These are phyloP conservation scores for Chlorella vulgaris DNA, from an alignment of 139 green algal species.

Conservation along the genomic window DNA sequence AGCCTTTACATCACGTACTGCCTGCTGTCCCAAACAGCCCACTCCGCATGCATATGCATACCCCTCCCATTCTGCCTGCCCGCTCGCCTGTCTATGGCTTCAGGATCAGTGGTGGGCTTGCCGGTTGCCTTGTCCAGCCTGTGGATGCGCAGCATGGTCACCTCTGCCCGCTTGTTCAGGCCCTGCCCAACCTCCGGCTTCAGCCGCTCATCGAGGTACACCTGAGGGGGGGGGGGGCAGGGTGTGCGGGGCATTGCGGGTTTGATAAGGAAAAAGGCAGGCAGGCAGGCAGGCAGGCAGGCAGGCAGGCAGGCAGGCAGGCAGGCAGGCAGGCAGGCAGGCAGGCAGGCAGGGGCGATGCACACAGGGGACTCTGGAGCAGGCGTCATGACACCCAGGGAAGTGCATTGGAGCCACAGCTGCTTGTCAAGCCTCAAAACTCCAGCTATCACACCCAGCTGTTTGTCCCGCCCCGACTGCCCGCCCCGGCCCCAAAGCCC, in stretches of 20 bases:
- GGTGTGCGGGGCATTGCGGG: not conserved
- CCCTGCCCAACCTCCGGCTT: constrained; percentile 84
- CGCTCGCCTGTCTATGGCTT: constrained; percentile 51
- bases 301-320: too few species aligned
- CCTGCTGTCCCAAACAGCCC: not conserved
- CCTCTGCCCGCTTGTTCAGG: constrained; percentile 81
- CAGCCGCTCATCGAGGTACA: constrained; percentile 70
- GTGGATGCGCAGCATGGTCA: constrained; percentile 74
- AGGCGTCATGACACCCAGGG: too few species aligned
- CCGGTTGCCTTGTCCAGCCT: constrained; percentile 67
- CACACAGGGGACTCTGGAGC: too few species aligned
- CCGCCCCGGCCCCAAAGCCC: not conserved
- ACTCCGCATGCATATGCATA: not conserved
- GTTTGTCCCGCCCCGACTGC: too few species aligned
- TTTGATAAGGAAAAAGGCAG: not conserved
- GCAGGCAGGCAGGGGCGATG: not conserved
- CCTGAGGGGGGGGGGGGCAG: constrained; percentile 4
- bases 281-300: not conserved
- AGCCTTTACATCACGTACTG: too few species aligned
- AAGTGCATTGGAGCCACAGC: too few species aligned
- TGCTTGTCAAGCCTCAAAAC: too few species aligned
- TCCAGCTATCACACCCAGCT: too few species aligned
- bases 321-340: too few species aligned
- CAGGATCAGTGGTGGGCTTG: constrained; percentile 50
- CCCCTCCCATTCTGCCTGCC: too few species aligned